phyloP scores from a whole-genome alignment of 306 rosid species.

The Trifolium fragiferum region DNA sequence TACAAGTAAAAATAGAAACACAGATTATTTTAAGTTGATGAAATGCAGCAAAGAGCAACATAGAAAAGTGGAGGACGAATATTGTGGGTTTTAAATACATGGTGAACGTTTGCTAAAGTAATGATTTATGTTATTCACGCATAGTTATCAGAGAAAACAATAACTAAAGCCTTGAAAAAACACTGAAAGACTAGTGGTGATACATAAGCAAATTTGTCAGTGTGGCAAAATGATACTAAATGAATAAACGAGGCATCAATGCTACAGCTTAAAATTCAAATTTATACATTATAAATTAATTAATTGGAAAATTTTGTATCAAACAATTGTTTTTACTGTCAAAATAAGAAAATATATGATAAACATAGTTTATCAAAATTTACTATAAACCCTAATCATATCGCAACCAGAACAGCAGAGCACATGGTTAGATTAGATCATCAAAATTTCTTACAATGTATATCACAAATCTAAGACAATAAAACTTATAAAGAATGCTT shows the following conservation, averaged over 20 bases:
- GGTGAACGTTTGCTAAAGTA: not conserved
- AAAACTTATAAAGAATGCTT: slow-evolving; percentile 33
- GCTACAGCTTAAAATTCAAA: not conserved
- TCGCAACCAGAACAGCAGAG: slow-evolving; percentile 30
- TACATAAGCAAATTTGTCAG: too few relatives aligned
- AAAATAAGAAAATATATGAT: not conserved
- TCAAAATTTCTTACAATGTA: slow-evolving; percentile 26
- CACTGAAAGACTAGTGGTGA: too few relatives aligned
- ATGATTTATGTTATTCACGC: slow-evolving; percentile 12
- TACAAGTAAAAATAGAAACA: slow-evolving; percentile 35
- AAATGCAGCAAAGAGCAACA: slow-evolving; percentile 29
- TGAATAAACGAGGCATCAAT: not conserved
- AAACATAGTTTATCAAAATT: slow-evolving; percentile 3
- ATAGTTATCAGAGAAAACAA: not conserved
- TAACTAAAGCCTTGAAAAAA: not conserved
- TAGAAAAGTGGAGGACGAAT: not conserved
- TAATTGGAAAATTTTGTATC: not conserved
- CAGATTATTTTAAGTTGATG: slow-evolving; percentile 13
- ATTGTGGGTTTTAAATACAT: slow-evolving; percentile 8
- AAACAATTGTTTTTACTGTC: not conserved
- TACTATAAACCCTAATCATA: not conserved
- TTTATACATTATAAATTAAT: not conserved
- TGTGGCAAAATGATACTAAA: not conserved
- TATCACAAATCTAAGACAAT: slow-evolving; percentile 25
- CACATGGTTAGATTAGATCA: slow-evolving; percentile 10